phyloP scores from a whole-genome alignment of 345 rosid species.

The Laguncularia racemosa region DNA sequence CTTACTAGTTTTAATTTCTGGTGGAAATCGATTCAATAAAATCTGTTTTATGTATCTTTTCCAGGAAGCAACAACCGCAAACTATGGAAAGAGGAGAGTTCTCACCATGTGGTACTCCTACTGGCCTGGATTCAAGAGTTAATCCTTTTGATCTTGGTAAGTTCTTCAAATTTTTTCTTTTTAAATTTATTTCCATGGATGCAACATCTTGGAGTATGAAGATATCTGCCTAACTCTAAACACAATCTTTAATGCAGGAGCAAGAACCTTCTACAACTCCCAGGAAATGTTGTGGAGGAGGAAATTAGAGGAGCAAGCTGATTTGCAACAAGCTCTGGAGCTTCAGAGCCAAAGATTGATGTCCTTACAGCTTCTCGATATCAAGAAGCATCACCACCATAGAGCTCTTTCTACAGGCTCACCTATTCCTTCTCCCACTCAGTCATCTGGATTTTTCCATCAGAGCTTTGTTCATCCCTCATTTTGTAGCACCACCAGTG shows the following conservation, averaged over 20 bases:
- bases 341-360: slow-evolving; percentile 71
- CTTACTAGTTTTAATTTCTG: neutral
- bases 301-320: slow-evolving; percentile 68
- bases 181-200: too few species aligned
- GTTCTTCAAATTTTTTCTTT: neutral
- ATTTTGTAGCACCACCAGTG: slow-evolving; percentile 21
- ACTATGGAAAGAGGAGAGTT: slow-evolving; percentile 51
- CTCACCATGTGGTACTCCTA: slow-evolving; percentile 62
- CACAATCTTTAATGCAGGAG: slow-evolving; percentile 26
- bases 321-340: slow-evolving; percentile 63
- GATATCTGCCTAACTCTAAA: too few species aligned
- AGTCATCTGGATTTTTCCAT: slow-evolving; percentile 42
- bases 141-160: slow-evolving; percentile 48
- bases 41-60: neutral
- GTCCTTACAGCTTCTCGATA: slow-evolving; percentile 77
- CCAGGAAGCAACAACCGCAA: slow-evolving; percentile 41
- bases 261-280: slow-evolving; percentile 49
- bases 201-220: too few species aligned
- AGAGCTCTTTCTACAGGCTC: slow-evolving; percentile 58
- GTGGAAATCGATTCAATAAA: too few species aligned
- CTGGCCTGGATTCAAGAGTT: slow-evolving; percentile 75
- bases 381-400: slow-evolving; percentile 67
- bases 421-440: slow-evolving; percentile 48
- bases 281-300: slow-evolving; percentile 73
- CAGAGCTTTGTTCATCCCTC: slow-evolving; percentile 42